Base-by-base conservation (phyloP, 139 green algal genomes). In the Chlamydomonas asymmetrica region DNA sequence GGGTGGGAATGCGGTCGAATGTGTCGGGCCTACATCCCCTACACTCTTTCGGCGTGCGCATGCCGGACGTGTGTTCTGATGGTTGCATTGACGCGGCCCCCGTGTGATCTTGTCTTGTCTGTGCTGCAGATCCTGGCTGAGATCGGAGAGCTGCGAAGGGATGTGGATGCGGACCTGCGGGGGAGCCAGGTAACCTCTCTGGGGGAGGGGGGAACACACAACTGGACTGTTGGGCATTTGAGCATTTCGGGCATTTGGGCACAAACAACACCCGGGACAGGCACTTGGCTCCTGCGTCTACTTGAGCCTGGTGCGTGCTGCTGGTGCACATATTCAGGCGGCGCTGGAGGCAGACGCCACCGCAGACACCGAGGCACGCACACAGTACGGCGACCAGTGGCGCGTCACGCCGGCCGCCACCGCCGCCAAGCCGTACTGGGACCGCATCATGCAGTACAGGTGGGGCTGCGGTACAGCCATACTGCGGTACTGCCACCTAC, bases 391-490 rank as follows among this genome's bases (percentile, higher is more conserved):
- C 4, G 83, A 88, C 49, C 63, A 77, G 29, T 95, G 89, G 89
- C 81, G 63, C 20, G 70, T 82, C 5, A 83, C 86, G 4, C 56
- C 85, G 20, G 85, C 80, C 5, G 75, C 85, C 2, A 89, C 89
- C 7, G 86, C 93, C 31, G 87, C 84, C 64, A 88, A 90, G 75
- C 74, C 72, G 25, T 82, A 94, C 72, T 85, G 82, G 43, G 90
- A 96, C 76, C 92, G 89, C 75, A 76, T 94, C n/a, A 76, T 76
- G 59, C 74, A 84, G 73, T 89, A 82, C 81, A 82, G 81, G 84
- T 89, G 45, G 3, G 63, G 0, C 22, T 52, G 18, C 5, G 9
- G 16, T 54, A n/a, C 23, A 10, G 34, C n/a, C 10, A 39, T 66
- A 41, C n/a, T 41, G 59, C 9, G 10, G 4, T 29, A 40, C 16